A percentile compares a stretch with the other conserved stretches of the same genome.
Conservation (phyloP, 257 asterid species). For the Salvia miltiorrhiza region DNA sequence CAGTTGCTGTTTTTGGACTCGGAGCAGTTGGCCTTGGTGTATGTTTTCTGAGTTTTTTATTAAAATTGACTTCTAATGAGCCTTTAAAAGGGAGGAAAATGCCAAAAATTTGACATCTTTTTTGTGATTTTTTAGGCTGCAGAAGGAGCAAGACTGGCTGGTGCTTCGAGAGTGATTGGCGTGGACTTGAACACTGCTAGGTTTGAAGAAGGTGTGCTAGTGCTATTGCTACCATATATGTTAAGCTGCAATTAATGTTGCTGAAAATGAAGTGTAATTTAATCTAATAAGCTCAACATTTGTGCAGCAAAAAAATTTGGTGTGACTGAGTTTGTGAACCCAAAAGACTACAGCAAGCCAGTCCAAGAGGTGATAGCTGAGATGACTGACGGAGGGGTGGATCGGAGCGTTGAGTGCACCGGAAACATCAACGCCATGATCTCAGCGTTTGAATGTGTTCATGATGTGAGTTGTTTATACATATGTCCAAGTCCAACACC, state of each 20-base stretch:
- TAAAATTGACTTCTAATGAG: too few species aligned
- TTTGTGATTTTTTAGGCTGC: constrained; percentile 50
- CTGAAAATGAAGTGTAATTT: too few species aligned
- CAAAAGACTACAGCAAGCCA: constrained; percentile 57
- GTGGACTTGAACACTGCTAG: constrained; percentile 51
- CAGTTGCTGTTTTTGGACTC: constrained; percentile 69
- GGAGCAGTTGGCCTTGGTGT: constrained; percentile 85
- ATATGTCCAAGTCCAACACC: background rate
- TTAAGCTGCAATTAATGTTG: background rate
- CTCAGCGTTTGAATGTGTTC: constrained; percentile 87
- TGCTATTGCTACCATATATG: too few species aligned
- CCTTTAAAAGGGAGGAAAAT: too few species aligned
- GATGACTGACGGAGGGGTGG: constrained; percentile 78
- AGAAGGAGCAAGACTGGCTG: constrained; percentile 77
- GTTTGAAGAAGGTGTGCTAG: constrained; percentile 44
- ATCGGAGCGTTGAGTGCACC: constrained; percentile 75
- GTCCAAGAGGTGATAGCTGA: constrained; percentile 78
- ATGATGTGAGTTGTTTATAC: constrained; percentile 41
- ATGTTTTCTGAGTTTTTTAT: constrained; percentile 22
- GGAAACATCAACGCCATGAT: constrained; percentile 72
- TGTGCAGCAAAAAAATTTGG: constrained; percentile 71
- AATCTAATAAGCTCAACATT: too few species aligned
- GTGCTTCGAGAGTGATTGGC: constrained; percentile 81
- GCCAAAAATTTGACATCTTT: too few species aligned
- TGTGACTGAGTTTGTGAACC: constrained; percentile 75